Percentiles rank a stretch among this genome's conserved stretches.
These are phyloP conservation scores for Saturnispora diversa DNA, from an alignment of 805 yeast genomes.

Conservation along the genomic window DNA sequence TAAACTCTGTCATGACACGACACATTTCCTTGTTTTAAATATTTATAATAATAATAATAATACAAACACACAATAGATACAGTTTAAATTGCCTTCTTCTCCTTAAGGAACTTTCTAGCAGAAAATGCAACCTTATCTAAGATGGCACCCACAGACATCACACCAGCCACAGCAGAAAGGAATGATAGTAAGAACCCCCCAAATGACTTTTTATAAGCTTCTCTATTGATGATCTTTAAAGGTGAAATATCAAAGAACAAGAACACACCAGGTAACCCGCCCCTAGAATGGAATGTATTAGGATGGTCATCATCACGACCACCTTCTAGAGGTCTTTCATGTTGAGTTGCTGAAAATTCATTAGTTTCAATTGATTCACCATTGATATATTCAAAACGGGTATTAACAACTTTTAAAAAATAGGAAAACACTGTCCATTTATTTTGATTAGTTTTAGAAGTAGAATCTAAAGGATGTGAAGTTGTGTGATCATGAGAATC, in stretches of 20 bases:
- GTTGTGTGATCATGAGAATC: conserved; percentile 30
- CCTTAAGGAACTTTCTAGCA: conserved; percentile 68
- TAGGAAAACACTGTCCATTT: conserved; percentile 66
- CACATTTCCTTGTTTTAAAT: too few species aligned
- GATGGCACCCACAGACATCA: conserved; percentile 84
- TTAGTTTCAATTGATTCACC: conserved; percentile 61
- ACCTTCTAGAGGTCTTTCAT: conserved; percentile 76
- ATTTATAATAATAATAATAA: too few species aligned
- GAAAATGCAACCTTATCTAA: conserved; percentile 84
- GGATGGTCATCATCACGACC: conserved; percentile 91
- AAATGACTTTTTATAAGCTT: conserved; percentile 67
- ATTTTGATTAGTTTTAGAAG: conserved; percentile 31
- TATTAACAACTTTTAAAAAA: conserved; percentile 82
- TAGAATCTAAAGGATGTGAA: conserved; percentile 64
- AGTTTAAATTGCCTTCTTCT: conserved; percentile 39
- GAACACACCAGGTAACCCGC: conserved; percentile 88
- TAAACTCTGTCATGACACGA: too few species aligned
- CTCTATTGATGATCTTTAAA: conserved; percentile 79
- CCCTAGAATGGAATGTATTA: conserved; percentile 68
- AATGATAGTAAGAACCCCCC: conserved; percentile 76
- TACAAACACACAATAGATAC: background rate
- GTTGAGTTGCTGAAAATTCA: conserved; percentile 83
- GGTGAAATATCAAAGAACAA: conserved; percentile 90
- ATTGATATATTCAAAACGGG: conserved; percentile 67
- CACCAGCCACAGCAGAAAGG: conserved; percentile 87